Conservation (phyloP, 345 rosid species). For the Anastatica hierochuntica region DNA sequence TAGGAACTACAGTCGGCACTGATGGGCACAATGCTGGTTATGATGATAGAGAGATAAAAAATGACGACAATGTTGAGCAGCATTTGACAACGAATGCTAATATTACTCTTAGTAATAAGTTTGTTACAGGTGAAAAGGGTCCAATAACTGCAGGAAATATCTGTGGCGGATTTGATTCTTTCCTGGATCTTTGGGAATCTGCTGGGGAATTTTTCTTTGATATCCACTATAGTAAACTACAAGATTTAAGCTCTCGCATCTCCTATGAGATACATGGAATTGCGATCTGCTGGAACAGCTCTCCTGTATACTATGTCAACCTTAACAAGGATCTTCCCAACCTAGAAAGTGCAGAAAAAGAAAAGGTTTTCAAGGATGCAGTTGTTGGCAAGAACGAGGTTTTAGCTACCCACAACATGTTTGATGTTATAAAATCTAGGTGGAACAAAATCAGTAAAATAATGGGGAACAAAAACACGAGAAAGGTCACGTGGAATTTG, state of each 20-base stretch:
- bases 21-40: constrained; percentile 6
- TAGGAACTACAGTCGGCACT: constrained; percentile 25
- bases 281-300: constrained; percentile 82
- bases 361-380: constrained; percentile 21
- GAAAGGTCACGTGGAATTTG: constrained; percentile 84
- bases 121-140: constrained; percentile 42
- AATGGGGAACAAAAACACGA: constrained; percentile 50
- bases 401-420: constrained; percentile 27
- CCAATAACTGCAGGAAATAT: constrained; percentile 56
- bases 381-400: constrained; percentile 27
- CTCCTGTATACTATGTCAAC: constrained; percentile 75
- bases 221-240: constrained; percentile 56
- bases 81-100: constrained; percentile 18
- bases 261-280: constrained; percentile 79
- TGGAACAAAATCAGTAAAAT: constrained; percentile 72
- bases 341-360: constrained; percentile 33
- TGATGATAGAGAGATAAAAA: constrained; percentile 5
- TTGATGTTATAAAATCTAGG: constrained; percentile 43
- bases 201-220: constrained; percentile 73
- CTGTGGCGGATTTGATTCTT: constrained; percentile 76
- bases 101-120: constrained; percentile 26
- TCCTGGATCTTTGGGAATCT: constrained; percentile 73
- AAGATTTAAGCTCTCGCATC: constrained; percentile 35
- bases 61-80: constrained; percentile 14
- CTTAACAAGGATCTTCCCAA: constrained; percentile 66